Evolutionary conservation across 495 filamentous ascomycete genomes (phyloP), one percentile per base, ranked within the genome.

Genomic region (Usnea hakonensis): DNA sequence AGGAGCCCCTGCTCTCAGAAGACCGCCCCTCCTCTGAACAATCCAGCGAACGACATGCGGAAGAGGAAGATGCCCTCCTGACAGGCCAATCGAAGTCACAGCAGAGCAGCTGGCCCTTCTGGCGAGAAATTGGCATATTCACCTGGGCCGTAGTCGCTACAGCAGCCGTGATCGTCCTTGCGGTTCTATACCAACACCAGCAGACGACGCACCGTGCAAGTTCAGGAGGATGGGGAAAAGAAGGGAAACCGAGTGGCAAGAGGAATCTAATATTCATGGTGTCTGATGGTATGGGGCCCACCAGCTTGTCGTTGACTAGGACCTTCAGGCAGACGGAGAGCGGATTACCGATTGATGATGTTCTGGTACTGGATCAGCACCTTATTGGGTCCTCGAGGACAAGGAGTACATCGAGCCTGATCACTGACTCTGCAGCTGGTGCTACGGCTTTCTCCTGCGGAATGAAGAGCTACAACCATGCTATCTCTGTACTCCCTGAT

Each of bases 211-310:
- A 63, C n/a, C 66, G 68, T 46, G 46, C 63, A 41, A 37, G 66
- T 57, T 53, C 67, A 54, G 64, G 57, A 57, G 68, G 58, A 52
- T 77, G 75, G 76, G 69, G 71, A 30, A 73, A 78, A 55, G 71
- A 70, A 37, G 78, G 78, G 41, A 82, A 75, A 62, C 85, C 78
- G 11, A 76, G 69, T n/a, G 88, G 89, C 17, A 98, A 97, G 75
- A 81, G 88, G 30, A 98, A 97, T 70, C 74, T 97, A 43, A 87
- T 98, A 63, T 97, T 98, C 78, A 97, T 98, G 95, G 95, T 98
- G 11, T 95, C 90, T 0, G 94, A 98, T 70, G 94, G 93, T 60
- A 97, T 98, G 95, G 94, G 94, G 0, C 94, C 94, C 4, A 89
- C 92, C 26, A 93, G 90, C 71, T 79, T 97, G 30, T 84, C 84